Conservation (phyloP, 2,329 filamentous ascomycete genomes). For the Elsinoe fawcettii region DNA sequence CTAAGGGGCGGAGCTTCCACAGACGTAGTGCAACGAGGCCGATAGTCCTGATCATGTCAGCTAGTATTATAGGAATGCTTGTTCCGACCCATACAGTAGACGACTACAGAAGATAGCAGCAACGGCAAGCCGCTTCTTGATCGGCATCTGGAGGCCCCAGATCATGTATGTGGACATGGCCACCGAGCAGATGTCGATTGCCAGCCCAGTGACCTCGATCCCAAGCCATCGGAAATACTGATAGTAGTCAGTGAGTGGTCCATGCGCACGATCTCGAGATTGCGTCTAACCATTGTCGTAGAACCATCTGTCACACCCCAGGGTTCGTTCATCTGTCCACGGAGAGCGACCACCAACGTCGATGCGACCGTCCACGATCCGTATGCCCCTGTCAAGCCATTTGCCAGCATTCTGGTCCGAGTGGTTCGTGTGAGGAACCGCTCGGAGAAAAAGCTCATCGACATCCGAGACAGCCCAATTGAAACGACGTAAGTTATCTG, state of each 20-base stretch:
- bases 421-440: constrained; percentile 13
- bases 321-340: constrained; percentile 7
- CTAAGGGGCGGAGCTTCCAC: neutral
- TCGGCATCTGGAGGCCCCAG: constrained; percentile 14
- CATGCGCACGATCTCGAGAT: too few relatives aligned
- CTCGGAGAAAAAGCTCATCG: constrained; percentile 10
- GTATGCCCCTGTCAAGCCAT: neutral
- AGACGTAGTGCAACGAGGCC: neutral
- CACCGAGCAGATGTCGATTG: neutral
- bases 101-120: constrained; percentile 12
- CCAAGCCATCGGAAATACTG: constrained; percentile 14
- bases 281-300: too few relatives aligned
- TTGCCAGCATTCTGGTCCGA: neutral
- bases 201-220: constrained; percentile 11
- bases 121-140: constrained; percentile 12
- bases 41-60: neutral
- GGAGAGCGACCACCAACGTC: too few relatives aligned
- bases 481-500: constrained; percentile 11
- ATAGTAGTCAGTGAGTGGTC: neutral
- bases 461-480: constrained; percentile 4
- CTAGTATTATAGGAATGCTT: neutral
- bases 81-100: neutral
- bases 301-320: constrained; percentile 1
- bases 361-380: too few relatives aligned
- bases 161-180: constrained; percentile 14